Evolutionary conservation across 164 flowering plant genomes (phyloP), one percentile per base, ranked within the genome.

Genomic region (Annona squamosa): DNA sequence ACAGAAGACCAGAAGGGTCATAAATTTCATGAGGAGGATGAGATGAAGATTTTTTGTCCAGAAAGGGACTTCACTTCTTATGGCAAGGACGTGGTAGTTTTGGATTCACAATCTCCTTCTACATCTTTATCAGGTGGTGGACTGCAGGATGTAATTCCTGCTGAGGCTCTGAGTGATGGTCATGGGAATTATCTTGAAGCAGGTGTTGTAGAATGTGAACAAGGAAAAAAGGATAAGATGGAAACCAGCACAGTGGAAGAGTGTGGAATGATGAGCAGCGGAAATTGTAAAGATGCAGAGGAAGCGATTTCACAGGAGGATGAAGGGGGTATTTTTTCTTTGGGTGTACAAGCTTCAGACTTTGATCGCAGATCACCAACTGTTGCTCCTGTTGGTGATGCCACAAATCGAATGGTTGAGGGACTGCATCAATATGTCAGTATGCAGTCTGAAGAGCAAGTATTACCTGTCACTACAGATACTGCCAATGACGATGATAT

Each of bases 351-450:
- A 48, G 42, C 73, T 77, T 63, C 68, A 41, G 77, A 17, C 45
- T 57, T 52, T 26, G 75, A 76, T 77, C 46, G 71, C 48, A 77
- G 61, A 68, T 68, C 68, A 7, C 48, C 68, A 5, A 42, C 26
- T 70, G 65, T 47, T 19, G 67, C 70, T 61, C 65, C 79, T 71
- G 85, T 82, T 72, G 66, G 57, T 75, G 82, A 77, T 5, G 48
- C 18, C 68, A 26, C 13, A 69, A 2, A 19, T 65, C 57, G 42
- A 45, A 61, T 10, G 45, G 71, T 19, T 63, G 75, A 79, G 75
- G 76, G 74, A 61, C 48, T 78, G 46, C 74, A 71, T 42, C 45
- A 69, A 3, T 74, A 80, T 46, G 75, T 44, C 42, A 7, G 6
- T 77, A 3, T 19, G 19, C 67, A 73, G 48, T 62, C 73, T 56